Conservation (phyloP, 345 rosid genomes). For the Aquilaria sinensis region DNA sequence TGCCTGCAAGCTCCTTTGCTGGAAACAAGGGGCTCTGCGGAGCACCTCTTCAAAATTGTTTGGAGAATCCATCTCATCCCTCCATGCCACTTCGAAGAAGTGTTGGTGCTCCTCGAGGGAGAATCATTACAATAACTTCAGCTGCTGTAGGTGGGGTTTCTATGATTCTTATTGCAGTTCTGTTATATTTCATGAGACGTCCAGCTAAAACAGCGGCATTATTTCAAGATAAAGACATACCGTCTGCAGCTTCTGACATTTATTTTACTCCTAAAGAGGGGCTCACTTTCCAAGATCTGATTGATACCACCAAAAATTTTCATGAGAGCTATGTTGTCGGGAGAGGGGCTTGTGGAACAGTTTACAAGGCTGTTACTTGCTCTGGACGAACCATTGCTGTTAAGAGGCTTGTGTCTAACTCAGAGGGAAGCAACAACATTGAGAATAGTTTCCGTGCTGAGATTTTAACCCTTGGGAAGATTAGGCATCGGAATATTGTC, state of each 20-base stretch:
- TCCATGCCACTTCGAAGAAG: slow-evolving; percentile 21
- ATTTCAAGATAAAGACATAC: slow-evolving; percentile 38
- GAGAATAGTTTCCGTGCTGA: slow-evolving; percentile 91
- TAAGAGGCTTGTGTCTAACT: slow-evolving; percentile 67
- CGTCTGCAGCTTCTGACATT: slow-evolving; percentile 47
- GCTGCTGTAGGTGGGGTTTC: slow-evolving; percentile 72
- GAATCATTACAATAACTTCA: slow-evolving; percentile 48
- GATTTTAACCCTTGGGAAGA: slow-evolving; percentile 82
- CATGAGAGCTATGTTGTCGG: slow-evolving; percentile 79
- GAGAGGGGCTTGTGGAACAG: slow-evolving; percentile 92
- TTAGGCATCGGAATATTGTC: slow-evolving; percentile 91
- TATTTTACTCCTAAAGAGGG: slow-evolving; percentile 82
- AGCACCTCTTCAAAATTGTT: slow-evolving; percentile 49
- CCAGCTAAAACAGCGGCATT: slow-evolving; percentile 37
- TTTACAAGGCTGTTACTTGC: slow-evolving; percentile 74
- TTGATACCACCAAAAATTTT: slow-evolving; percentile 73
- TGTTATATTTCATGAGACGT: slow-evolving; percentile 57
- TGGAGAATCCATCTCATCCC: slow-evolving; percentile 26
- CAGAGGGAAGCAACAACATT: slow-evolving; percentile 70
- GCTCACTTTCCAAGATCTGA: slow-evolving; percentile 77
- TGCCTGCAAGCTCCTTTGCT: slow-evolving; percentile 49
- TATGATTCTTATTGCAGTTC: slow-evolving; percentile 53
- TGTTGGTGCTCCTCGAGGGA: slow-evolving; percentile 32
- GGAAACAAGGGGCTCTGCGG: slow-evolving; percentile 88
- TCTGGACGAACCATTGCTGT: slow-evolving; percentile 72